Evolutionary conservation across 139 green algal species (phyloP), one percentile per base, ranked within the genome.

Genomic region (Pedinophyceae sp.): DNA sequence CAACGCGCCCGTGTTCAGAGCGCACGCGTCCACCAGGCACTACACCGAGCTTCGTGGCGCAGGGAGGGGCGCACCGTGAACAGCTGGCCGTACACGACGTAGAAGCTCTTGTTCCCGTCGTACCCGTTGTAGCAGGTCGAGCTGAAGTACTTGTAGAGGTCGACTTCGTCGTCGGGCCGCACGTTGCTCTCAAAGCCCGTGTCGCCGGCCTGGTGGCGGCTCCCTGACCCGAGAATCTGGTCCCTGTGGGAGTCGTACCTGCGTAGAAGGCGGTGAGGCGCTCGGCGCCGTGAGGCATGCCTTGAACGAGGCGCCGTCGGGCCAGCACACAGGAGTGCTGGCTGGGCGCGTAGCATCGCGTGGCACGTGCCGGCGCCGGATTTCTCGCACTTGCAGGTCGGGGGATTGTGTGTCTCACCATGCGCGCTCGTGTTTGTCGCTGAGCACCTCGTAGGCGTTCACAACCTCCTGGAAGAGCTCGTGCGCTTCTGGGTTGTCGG

Each of bases 361-460:
- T 45, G 34, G 34, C 15, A 45, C 15, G 34, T 45, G 34, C 34
- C 15, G 15, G 34, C 15, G 15, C 34, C 13, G 34, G 34, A n/a
- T n/a, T 15, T 45, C 34, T 45, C 13, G 34, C 15, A 15, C 13
- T 15, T n/a, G 13, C 15, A n/a, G 34, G 15, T 30, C 13, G n/a
- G 17, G 27, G 30, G 18, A 47, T 4, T 10, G 51, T 6, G 15
- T 18, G 5, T 22, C 63, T 24, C 48, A 88, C 86, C 83, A 96
- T 7, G 81, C 75, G 4, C 83, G 69, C 72, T 96, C 88, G 59
- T 94, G 79, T 49, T 78, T 75, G 74, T 97, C 88, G 45, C 61
- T 86, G 24, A 97, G 63, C 27, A 97, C 74, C 58, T 97, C 89
- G 30, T 93, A 97, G 1, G 89, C 89, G 55, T 94, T 96, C 47